Evolutionary conservation across 2,329 filamentous ascomycete species (phyloP), one percentile per base, ranked within the genome.

Genomic region (Ceratocystis variospora): DNA sequence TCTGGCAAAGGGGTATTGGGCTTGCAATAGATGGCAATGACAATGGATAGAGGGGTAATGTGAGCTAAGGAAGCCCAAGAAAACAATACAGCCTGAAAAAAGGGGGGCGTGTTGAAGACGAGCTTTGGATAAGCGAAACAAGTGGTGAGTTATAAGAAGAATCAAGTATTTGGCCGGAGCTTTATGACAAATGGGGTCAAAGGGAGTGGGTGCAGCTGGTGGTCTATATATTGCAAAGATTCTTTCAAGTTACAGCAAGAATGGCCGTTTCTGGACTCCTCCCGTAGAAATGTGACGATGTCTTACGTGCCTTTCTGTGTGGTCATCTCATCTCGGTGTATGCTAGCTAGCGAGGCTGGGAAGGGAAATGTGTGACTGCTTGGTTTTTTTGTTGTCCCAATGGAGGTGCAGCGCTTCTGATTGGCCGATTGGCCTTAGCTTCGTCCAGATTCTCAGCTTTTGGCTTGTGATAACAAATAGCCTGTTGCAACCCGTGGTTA

Each of bases 401-500:
- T 17, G 6, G 1, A 12, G 4, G 6, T 59, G 2, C 8, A 4
- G 7, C 5, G n/a, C 53, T 31, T 25, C 50, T 65, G 63, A 65
- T 65, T 65, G 50, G 63, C 50, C n/a, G 33, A 31, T 31, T 37
- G 22, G 46, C 62, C 7, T 53, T 19, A 5, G 19, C 33, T 44
- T 57, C 1, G 25, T 41, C 46, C 19, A n/a, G 19, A 50, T 25
- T 50, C 15, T 10, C 17, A 37, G 28, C 45, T 19, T 65, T 59
- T 61, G 37, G 63, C 63, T 65, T 65, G 63, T 57, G 63, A 64
- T 44, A 41, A 61, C 59, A 62, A n/a, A 8, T 45, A 45, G 10
- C 12, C 53, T 7, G n/a, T 31, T 2, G 17, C 45, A 48, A 8
- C 22, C 50, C 22, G 5, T 3, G 12, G 7, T 8, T 59, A 59